phyloP scores from a whole-genome alignment of 768 basidiomycete species.

The Hemileccinum impolitum region DNA sequence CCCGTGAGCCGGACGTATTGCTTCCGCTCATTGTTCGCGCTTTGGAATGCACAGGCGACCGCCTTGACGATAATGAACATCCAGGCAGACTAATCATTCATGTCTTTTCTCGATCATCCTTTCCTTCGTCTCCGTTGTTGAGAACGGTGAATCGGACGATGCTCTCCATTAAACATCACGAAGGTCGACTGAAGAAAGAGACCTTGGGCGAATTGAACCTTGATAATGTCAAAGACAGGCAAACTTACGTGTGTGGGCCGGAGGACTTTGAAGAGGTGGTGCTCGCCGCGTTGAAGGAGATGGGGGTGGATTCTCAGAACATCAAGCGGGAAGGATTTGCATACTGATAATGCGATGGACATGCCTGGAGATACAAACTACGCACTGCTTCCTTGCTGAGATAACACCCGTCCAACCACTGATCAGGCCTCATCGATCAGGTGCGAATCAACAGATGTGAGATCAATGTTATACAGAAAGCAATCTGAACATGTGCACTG shows the following conservation, averaged over 20 bases:
- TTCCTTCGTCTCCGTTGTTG: not conserved
- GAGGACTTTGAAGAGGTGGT: conserved; percentile 41
- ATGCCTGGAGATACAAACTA: too few relatives aligned
- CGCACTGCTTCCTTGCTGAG: too few relatives aligned
- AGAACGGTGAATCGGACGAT: conserved; percentile 9
- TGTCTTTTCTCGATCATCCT: conserved; percentile 34
- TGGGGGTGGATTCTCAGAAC: conserved; percentile 33
- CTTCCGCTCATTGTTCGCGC: conserved; percentile 34
- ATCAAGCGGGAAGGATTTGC: conserved; percentile 43
- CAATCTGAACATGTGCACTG: too few relatives aligned
- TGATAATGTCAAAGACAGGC: conserved; percentile 19
- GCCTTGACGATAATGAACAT: not conserved
- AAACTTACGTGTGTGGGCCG: conserved; percentile 52
- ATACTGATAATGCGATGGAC: conserved; percentile 29
- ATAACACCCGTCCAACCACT: too few relatives aligned
- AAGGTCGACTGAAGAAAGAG: conserved; percentile 17
- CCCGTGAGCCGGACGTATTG: conserved; percentile 51
- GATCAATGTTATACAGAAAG: not conserved
- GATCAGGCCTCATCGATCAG: too few relatives aligned
- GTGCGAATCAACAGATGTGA: not conserved
- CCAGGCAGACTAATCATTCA: conserved; percentile 32
- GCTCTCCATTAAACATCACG: conserved; percentile 17
- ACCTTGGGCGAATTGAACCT: conserved; percentile 5
- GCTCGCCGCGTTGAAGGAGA: conserved; percentile 30
- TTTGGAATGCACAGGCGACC: not conserved